Percentiles rank a stretch among this genome's conserved stretches.
phyloP scores from a whole-genome alignment of 169 alveolate species.

The Amoebophrya sp. region DNA sequence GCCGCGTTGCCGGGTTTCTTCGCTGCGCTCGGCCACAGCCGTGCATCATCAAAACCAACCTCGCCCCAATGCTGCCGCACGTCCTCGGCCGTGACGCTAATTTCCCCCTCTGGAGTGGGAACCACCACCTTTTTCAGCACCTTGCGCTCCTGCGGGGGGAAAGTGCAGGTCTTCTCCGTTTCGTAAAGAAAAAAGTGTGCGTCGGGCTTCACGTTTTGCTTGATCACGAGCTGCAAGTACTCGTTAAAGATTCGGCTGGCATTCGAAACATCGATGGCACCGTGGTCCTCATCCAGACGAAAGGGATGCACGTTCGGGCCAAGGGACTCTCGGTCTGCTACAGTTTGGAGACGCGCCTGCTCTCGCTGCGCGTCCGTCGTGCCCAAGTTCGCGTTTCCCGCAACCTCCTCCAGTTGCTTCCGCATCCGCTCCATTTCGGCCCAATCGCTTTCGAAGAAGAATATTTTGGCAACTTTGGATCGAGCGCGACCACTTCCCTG shows the following conservation, averaged over 20 bases:
- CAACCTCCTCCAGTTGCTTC: not conserved
- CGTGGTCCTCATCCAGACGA: not conserved
- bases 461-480: not conserved
- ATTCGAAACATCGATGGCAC: not conserved
- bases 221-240: not conserved
- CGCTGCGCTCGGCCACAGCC: not conserved
- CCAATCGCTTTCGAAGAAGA: not conserved
- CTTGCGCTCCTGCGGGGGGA: not conserved
- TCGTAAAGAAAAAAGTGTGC: not conserved
- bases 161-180: not conserved
- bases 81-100: not conserved
- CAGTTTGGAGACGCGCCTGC: not conserved
- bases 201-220: not conserved
- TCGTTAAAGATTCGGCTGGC: not conserved
- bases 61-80: not conserved
- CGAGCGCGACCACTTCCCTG: not conserved
- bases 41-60: not conserved
- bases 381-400: not conserved
- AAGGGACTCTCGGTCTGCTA: not conserved
- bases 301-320: not conserved
- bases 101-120: not conserved
- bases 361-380: not conserved
- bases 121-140: not conserved
- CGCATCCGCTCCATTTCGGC: not conserved
- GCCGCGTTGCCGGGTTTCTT: not conserved